A percentile compares a stretch with the other conserved stretches of the same genome.
Conservation (phyloP, 2,329 filamentous ascomycete species). For the Aureobasidium sp. region DNA sequence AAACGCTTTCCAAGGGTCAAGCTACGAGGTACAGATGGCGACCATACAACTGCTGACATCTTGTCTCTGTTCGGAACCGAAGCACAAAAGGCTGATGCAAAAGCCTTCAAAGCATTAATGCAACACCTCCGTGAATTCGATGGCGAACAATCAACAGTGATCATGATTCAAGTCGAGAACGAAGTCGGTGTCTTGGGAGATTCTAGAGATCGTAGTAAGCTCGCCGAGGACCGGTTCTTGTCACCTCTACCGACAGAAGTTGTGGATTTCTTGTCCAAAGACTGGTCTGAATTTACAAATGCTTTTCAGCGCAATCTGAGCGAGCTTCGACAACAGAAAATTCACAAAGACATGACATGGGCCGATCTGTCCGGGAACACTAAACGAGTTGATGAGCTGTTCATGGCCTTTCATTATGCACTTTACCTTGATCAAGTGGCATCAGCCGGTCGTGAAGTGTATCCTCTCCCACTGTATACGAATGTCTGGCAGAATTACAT, state of each 20-base stretch:
- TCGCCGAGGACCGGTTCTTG: conserved; percentile 38
- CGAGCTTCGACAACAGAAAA: not conserved
- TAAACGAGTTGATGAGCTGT: conserved; percentile 38
- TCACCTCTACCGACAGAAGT: conserved; percentile 34
- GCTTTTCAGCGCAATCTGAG: conserved; percentile 23
- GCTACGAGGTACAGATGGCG: conserved; percentile 24
- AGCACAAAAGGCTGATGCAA: conserved; percentile 32
- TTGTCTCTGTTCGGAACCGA: conserved; percentile 35
- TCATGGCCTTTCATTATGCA: conserved; percentile 44
- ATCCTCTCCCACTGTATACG: conserved; percentile 39
- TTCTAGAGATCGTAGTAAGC: conserved; percentile 41
- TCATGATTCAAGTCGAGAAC: conserved; percentile 55
- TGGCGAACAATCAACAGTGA: conserved; percentile 40
- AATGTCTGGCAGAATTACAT: conserved; percentile 44
- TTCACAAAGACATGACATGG: conserved; percentile 31
- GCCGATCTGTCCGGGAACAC: conserved; percentile 35
- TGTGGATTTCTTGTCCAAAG: conserved; percentile 25
- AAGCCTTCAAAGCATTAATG: conserved; percentile 36
- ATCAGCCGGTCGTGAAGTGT: conserved; percentile 35
- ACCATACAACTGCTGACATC: conserved; percentile 28
- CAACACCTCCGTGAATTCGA: conserved; percentile 40
- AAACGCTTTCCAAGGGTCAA: conserved; percentile 30
- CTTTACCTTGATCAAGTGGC: conserved; percentile 38
- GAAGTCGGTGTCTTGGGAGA: conserved; percentile 48
- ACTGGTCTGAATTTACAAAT: conserved; percentile 13